A percentile compares a stretch with the other conserved stretches of the same genome.
phyloP scores from a whole-genome alignment of 2,329 filamentous ascomycete species.

The Microcyclospora pomicola region DNA sequence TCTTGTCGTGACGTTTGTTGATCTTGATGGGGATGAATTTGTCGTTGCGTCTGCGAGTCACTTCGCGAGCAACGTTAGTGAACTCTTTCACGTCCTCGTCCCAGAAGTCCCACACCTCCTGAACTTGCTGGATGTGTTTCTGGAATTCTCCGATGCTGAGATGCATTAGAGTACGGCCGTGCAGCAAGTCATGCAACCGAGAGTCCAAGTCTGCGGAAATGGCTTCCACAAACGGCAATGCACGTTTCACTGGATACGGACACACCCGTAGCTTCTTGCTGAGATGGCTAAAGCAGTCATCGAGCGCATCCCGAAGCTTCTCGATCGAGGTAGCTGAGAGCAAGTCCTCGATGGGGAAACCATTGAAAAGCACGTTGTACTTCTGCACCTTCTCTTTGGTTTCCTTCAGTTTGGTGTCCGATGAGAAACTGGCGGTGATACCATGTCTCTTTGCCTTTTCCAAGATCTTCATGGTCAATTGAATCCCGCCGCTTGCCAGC shows the following conservation, averaged over 20 bases:
- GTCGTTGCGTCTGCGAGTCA: slow-evolving; percentile 82
- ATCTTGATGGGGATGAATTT: slow-evolving; percentile 99
- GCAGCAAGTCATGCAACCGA: slow-evolving; percentile 70
- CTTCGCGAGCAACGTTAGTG: slow-evolving; percentile 90
- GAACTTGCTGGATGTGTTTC: slow-evolving; percentile 67
- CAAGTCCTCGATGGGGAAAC: slow-evolving; percentile 91
- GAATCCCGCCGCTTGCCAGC: slow-evolving; percentile 74
- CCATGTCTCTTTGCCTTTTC: slow-evolving; percentile 97
- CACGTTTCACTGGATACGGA: slow-evolving; percentile 84
- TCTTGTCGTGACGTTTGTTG: slow-evolving; percentile 68
- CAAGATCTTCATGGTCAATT: slow-evolving; percentile 82
- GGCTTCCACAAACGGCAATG: slow-evolving; percentile 85
- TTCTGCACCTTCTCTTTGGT: slow-evolving; percentile 93
- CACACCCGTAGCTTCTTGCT: slow-evolving; percentile 97
- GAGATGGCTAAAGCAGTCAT: slow-evolving; percentile 81
- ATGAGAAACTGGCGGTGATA: slow-evolving; percentile 89
- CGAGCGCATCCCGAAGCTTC: slow-evolving; percentile 79
- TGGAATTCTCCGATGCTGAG: slow-evolving; percentile 86
- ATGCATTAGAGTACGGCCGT: slow-evolving; percentile 78
- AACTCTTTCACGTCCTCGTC: slow-evolving; percentile 96
- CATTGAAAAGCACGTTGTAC: slow-evolving; percentile 97
- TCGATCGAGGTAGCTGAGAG: slow-evolving; percentile 78
- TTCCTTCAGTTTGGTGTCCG: slow-evolving; percentile 91
- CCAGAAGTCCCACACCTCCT: slow-evolving; percentile 82
- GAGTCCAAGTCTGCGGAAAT: slow-evolving; percentile 88